Conservation (phyloP, 2,329 filamentous ascomycete genomes). For the Mycosphaerelloides madeirae region DNA sequence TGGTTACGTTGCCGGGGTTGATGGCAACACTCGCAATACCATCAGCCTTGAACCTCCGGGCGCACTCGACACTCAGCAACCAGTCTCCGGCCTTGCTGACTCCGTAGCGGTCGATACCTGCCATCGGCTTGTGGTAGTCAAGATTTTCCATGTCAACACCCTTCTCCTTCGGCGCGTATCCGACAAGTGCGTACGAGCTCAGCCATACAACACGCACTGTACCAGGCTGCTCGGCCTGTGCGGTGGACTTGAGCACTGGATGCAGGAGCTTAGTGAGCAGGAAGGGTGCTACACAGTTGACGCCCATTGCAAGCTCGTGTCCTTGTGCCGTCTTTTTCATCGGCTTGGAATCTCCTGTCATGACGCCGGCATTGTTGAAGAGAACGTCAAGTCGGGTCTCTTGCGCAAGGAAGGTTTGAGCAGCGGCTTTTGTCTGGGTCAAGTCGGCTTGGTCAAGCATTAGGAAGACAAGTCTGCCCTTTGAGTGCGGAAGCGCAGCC, state of each 20-base stretch:
- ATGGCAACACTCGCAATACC: background rate
- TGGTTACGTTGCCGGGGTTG: conserved; percentile 1
- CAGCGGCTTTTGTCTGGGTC: background rate
- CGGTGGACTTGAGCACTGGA: conserved; percentile 28
- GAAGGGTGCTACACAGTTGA: conserved; percentile 32
- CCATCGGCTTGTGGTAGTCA: background rate
- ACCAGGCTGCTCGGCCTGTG: conserved; percentile 21
- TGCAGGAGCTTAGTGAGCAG: conserved; percentile 32
- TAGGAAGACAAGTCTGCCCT: conserved; percentile 40
- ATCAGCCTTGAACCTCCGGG: background rate
- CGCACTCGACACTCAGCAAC: background rate
- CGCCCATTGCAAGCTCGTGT: conserved; percentile 32
- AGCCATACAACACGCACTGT: conserved; percentile 31
- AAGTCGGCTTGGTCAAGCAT: conserved; percentile 40
- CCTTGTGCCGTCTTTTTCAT: conserved; percentile 31
- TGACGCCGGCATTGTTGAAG: conserved; percentile 5
- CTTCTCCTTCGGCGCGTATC: conserved; percentile 21
- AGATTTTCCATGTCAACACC: conserved; percentile 7
- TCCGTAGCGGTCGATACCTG: conserved; percentile 1
- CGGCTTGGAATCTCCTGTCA: conserved; percentile 10
- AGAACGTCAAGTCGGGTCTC: conserved; percentile 4
- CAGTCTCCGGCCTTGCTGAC: conserved; percentile 3
- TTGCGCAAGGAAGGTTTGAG: background rate
- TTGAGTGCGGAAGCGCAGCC: conserved; percentile 31
- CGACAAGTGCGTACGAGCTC: conserved; percentile 13